phyloP scores from a whole-genome alignment of 148 eudicot species.

The Nepenthes mirabilis region DNA sequence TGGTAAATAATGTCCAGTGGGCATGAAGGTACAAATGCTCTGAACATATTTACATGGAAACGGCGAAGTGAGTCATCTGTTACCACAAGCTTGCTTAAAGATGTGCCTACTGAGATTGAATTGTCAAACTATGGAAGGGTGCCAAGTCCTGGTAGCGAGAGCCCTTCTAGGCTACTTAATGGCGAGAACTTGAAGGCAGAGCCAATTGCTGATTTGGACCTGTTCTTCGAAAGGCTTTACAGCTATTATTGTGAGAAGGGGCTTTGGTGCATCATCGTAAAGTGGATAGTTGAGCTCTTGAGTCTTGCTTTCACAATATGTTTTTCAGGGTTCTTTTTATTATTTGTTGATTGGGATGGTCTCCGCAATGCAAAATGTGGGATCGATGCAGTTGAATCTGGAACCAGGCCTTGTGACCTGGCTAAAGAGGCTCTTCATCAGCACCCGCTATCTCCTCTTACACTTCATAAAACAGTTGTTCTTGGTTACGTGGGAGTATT shows the following conservation, averaged over 20 bases:
- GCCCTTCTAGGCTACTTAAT: constrained; percentile 89
- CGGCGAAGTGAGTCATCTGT: constrained; percentile 46
- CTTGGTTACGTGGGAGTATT: constrained; percentile 82
- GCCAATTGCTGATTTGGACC: constrained; percentile 77
- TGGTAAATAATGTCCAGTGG: constrained; percentile 77
- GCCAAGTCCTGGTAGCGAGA: constrained; percentile 88
- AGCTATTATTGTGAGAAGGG: constrained; percentile 94
- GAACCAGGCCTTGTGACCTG: constrained; percentile 72
- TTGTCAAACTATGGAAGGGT: constrained; percentile 61
- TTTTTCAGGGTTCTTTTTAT: constrained; percentile 79
- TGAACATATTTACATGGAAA: constrained; percentile 57
- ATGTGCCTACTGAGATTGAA: constrained; percentile 63
- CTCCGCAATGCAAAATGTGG: constrained; percentile 95
- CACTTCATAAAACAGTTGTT: constrained; percentile 62
- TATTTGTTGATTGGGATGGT: constrained; percentile 91
- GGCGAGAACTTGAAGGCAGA: constrained; percentile 72
- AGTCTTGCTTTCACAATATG: constrained; percentile 88
- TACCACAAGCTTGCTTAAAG: constrained; percentile 40
- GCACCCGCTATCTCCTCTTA: constrained; percentile 80
- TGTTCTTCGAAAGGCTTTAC: constrained; percentile 84
- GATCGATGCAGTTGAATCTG: constrained; percentile 85
- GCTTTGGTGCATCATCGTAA: constrained; percentile 91
- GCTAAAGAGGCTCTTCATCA: constrained; percentile 78
- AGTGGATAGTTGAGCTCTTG: constrained; percentile 89
- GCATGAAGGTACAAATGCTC: constrained; percentile 51